Conservation (phyloP, 1,139 yeast genomes). For the Debaryomyces singareniensis region DNA sequence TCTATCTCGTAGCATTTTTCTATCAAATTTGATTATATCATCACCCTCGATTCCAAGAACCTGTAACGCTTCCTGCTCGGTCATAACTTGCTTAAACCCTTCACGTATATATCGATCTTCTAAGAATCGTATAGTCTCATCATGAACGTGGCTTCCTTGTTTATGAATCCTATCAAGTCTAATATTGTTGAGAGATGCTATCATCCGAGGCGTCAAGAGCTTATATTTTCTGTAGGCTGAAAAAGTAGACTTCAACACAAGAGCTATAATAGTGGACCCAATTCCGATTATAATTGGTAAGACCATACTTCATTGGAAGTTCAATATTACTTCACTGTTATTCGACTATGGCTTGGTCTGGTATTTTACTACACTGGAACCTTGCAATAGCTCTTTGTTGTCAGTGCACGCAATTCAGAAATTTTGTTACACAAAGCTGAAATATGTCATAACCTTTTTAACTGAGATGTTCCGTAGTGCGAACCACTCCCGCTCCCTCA, state of each 20-base stretch:
- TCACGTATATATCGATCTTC: constrained; percentile 30
- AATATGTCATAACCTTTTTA: too few relatives aligned
- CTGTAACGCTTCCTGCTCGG: constrained; percentile 53
- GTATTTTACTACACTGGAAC: too few relatives aligned
- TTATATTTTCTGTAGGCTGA: constrained; percentile 37
- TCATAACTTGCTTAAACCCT: constrained; percentile 49
- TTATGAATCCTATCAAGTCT: constrained; percentile 14
- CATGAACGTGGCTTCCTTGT: constrained; percentile 6
- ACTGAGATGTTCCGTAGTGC: too few relatives aligned
- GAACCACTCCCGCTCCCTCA: too few relatives aligned
- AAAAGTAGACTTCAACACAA: constrained; percentile 45
- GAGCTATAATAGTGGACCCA: constrained; percentile 50
- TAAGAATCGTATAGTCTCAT: constrained; percentile 16
- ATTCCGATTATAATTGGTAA: constrained; percentile 54
- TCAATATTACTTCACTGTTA: background rate
- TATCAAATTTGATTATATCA: constrained; percentile 42
- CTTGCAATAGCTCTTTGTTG: too few relatives aligned
- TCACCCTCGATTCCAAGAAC: constrained; percentile 48
- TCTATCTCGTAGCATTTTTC: constrained; percentile 39
- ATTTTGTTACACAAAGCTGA: too few relatives aligned
- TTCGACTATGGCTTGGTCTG: background rate
- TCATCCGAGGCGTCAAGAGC: constrained; percentile 46
- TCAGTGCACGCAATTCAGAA: too few relatives aligned
- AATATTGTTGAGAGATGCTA: constrained; percentile 47
- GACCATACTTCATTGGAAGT: constrained; percentile 19